Evolutionary conservation across 2,329 filamentous ascomycete genomes (phyloP), one percentile per base, ranked within the genome.

Genomic region (Triangularia setosa): DNA sequence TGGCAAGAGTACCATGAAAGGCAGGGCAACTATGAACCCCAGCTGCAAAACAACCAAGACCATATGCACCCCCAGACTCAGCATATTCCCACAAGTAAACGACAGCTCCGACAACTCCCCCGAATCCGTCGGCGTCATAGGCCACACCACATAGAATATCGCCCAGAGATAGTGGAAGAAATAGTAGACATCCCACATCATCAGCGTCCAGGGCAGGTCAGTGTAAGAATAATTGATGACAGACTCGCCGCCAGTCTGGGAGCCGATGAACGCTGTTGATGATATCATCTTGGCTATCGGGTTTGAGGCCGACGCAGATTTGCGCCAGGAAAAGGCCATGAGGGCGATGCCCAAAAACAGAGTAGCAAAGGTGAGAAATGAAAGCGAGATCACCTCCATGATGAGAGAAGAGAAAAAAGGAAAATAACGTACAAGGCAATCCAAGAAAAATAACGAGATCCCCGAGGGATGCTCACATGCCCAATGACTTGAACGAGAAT

Each of bases 31-130:
- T 8, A 92, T 72, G 72, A 91, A 90, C 0, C 71, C 70, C 0
- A 85, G 68, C 75, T 92, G 89, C n/a, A 85, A 72, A 11, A 88
- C 61, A 28, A 82, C 72, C 3, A 92, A 79, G 48, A 90, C 61
- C 2, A 79, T 30, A 69, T 93, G 90, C 5, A 90, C 71, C 16
- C 75, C 70, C 23, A 91, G 73, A 64, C 82, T 84, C 68, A 80
- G 81, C 0, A 87, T 33, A 68, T 92, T 92, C 53, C 76, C 73
- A 14, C 71, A 64, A 0, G 84, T 88, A 1, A 81, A 81, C 65
- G 87, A 83, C 18, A 92, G 77, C 76, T 93, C 90, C 69, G 88
- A 87, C 56, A 90, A 77, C 58, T 80, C 70, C 14, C 79, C 83
- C 1, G 84, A 84, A 52, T 79, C 79, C 61, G 78, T 78, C 1